Evolutionary conservation across 2,329 filamentous ascomycete species (phyloP).

Genomic region (Beauveria rudraprayagi): DNA sequence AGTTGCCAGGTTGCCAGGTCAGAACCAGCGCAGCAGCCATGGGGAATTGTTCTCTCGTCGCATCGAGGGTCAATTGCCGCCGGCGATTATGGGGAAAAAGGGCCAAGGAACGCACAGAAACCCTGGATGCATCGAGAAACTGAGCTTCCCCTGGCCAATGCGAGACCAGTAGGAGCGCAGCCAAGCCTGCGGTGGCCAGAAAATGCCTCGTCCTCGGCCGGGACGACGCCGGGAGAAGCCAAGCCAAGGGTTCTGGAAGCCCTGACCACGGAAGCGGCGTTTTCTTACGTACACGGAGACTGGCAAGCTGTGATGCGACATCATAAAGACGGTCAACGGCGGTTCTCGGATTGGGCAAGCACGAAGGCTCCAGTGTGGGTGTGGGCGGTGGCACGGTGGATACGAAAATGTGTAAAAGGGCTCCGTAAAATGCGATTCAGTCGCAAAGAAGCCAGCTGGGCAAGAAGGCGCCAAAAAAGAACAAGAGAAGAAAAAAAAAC

Average conservation of each 20-base stretch:
- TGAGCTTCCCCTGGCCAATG: slow-evolving; percentile 9
- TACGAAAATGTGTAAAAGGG: not conserved
- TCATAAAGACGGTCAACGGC: slow-evolving; percentile 12
- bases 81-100: not conserved
- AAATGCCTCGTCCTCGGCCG: slow-evolving; percentile 12
- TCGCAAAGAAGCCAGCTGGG: not conserved
- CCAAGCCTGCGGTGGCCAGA: slow-evolving; percentile 2
- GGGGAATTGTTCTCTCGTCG: not conserved
- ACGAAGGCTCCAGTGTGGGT: not conserved
- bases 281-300: slow-evolving; percentile 10
- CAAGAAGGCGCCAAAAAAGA: not conserved
- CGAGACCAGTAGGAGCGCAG: slow-evolving; percentile 3
- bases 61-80: slow-evolving; percentile 6
- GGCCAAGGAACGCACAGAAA: slow-evolving; percentile 2
- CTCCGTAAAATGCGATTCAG: slow-evolving; percentile 10
- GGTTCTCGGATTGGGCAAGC: slow-evolving; percentile 9
- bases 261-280: slow-evolving; percentile 6
- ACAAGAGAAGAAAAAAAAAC: slow-evolving; percentile 1
- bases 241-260: slow-evolving; percentile 8
- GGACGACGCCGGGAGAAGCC: slow-evolving; percentile 2
- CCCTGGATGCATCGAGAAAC: slow-evolving; percentile 11
- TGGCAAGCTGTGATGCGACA: not conserved
- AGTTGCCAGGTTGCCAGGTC: slow-evolving; percentile 7
- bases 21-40: not conserved
- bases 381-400: not conserved